Base-by-base conservation (phyloP, 768 basidiomycete genomes). In the Auriscalpium microsporum region DNA sequence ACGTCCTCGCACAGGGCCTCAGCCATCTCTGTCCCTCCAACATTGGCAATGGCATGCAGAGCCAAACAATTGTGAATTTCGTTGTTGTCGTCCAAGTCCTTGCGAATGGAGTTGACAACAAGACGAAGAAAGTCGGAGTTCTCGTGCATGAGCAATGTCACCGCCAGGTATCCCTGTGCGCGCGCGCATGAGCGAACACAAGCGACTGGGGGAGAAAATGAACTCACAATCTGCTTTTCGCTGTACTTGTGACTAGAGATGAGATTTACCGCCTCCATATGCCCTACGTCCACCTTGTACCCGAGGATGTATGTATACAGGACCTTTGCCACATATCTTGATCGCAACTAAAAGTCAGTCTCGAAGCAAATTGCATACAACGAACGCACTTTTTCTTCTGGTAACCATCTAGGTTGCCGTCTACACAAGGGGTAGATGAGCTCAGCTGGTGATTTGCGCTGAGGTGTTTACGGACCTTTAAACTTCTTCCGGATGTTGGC, bases 401-500 rank as follows among this genome's bases (percentile, higher is more conserved):
- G 72, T 92, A 93, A 48, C 90, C 87, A 60, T 91, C 89, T 65
- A 91, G 69, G 65, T 90, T 90, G 33, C 89, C 89, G 62, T 91
- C 89, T 91, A 54, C 38, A 47, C 34, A 33, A 19, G 50, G 21
- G 36, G 45, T 59, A 52, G 58, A 51, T 55, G 19, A 37, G 21
- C 34, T 11, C 52, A 42, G 19, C 46, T 17, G 9, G 10, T 33
- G 5, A 23, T 4, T 8, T n/a, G 34, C 13, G 11, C 38, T 23
- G 1, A 49, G 44, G 23, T 16, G 6, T 14, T 44, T 21, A 54
- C 66, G 51, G 48, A 89, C 94, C 92, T 79, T 97, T 97, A 78
- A 99, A 98, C 71, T 95, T 93, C 78, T 96, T 95, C 58, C 96
- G 79, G 59, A 99, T 99, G 65, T 99, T 97, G 1, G 96, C 96